A percentile compares a stretch with the other conserved stretches of the same genome.
Conservation (phyloP, 2,329 filamentous ascomycete genomes). For the Chaetomium globosum region DNA sequence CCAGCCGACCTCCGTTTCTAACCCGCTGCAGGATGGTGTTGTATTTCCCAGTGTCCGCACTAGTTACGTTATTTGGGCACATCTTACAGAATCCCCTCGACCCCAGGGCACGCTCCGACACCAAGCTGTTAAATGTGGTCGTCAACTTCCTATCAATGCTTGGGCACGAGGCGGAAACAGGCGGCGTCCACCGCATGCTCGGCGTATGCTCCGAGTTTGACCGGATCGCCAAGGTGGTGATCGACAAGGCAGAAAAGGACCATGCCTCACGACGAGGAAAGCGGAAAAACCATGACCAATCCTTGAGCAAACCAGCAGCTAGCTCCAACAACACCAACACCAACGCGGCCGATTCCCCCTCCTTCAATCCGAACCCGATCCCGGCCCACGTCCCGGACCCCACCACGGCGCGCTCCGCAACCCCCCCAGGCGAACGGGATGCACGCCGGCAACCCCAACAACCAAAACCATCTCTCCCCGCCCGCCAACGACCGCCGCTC, state of each 20-base stretch:
- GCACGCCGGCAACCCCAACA: constrained; percentile 36
- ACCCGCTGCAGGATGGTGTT: constrained; percentile 69
- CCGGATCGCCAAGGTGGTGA: constrained; percentile 84
- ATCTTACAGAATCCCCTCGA: constrained; percentile 95
- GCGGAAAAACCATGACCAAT: constrained; percentile 69
- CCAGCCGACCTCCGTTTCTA: constrained; percentile 25
- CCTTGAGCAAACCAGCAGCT: constrained; percentile 29
- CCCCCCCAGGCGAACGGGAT: constrained; percentile 37
- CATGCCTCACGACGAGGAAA: constrained; percentile 77
- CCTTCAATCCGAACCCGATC: constrained; percentile 37
- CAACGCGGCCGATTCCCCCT: constrained; percentile 28
- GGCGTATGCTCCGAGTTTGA: constrained; percentile 95
- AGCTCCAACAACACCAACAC: constrained; percentile 17
- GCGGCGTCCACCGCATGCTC: constrained; percentile 90
- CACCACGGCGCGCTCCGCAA: constrained; percentile 40
- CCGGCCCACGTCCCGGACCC: constrained; percentile 41
- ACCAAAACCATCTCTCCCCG: constrained; percentile 40
- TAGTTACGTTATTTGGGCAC: constrained; percentile 94
- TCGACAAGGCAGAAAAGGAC: constrained; percentile 90
- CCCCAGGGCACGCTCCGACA: constrained; percentile 81
- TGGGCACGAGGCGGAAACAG: constrained; percentile 84
- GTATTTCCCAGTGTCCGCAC: constrained; percentile 93
- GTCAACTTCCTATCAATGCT: constrained; percentile 90
- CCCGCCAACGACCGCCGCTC: constrained; percentile 36
- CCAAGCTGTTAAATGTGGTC: constrained; percentile 87